Evolutionary conservation across 2,329 filamentous ascomycete genomes (phyloP).

Genomic region (Paracorniculantispora psalliotae): DNA sequence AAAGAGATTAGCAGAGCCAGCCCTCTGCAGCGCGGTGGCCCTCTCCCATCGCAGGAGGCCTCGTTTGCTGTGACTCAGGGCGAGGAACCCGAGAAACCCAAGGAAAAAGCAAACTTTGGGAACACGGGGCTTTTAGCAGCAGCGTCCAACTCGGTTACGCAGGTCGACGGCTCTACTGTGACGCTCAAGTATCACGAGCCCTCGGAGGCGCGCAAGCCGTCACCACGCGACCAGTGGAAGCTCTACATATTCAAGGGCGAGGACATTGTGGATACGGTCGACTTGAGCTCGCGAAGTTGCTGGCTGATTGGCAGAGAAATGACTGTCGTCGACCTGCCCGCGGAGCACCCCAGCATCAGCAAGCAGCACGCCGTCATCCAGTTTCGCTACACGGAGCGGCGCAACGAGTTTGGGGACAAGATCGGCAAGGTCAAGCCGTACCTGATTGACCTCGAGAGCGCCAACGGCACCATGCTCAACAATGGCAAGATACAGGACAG

Average conservation of each 20-base stretch:
- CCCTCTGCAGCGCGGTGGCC: slow-evolving; percentile 35
- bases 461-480: slow-evolving; percentile 84
- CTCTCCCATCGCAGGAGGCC: slow-evolving; percentile 55
- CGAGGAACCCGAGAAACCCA: slow-evolving; percentile 49
- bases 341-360: slow-evolving; percentile 88
- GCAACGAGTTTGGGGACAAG: slow-evolving; percentile 82
- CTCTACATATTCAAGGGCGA: slow-evolving; percentile 87
- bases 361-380: slow-evolving; percentile 96
- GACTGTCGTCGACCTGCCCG: slow-evolving; percentile 72
- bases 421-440: slow-evolving; percentile 78
- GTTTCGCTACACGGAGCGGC: slow-evolving; percentile 78
- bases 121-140: slow-evolving; percentile 79
- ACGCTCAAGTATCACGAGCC: slow-evolving; percentile 96
- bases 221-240: slow-evolving; percentile 74
- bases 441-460: slow-evolving; percentile 87
- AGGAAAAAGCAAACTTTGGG: slow-evolving; percentile 84
- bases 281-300: slow-evolving; percentile 71
- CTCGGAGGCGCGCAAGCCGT: slow-evolving; percentile 82
- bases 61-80: slow-evolving; percentile 51
- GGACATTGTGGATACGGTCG: slow-evolving; percentile 76
- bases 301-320: slow-evolving; percentile 85
- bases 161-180: slow-evolving; percentile 68
- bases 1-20: slow-evolving; percentile 20
- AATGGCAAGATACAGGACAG: slow-evolving; percentile 66
- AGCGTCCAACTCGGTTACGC: slow-evolving; percentile 71